Evolutionary conservation across 495 filamentous ascomycete species (phyloP).

Genomic region (Choiromyces venosus): DNA sequence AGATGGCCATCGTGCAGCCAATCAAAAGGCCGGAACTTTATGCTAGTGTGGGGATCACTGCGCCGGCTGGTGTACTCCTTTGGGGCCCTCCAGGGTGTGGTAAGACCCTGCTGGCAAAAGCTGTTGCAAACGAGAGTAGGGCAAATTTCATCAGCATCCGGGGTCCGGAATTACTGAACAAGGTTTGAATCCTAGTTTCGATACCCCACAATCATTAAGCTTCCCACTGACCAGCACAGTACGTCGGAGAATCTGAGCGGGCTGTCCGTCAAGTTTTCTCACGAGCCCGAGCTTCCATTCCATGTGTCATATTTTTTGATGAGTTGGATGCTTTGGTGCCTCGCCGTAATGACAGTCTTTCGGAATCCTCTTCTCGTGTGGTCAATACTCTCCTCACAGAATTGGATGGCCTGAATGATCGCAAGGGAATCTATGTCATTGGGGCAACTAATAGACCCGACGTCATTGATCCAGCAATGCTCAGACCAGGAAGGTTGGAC

Average conservation of each 20-base stretch:
- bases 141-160: constrained; percentile 99
- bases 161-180: constrained; percentile 55
- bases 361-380: constrained; percentile 77
- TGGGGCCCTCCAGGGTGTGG: constrained; percentile 97
- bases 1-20: constrained; percentile 84
- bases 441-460: constrained; percentile 93
- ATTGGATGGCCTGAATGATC: constrained; percentile 75
- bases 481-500: constrained; percentile 83
- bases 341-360: constrained; percentile 69
- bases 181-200: constrained; percentile 4
- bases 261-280: constrained; percentile 89
- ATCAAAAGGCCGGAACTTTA: constrained; percentile 82
- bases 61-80: constrained; percentile 84
- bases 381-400: constrained; percentile 97
- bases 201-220: background rate
- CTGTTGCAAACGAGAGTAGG: constrained; percentile 87
- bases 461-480: constrained; percentile 93
- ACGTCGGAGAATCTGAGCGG: constrained; percentile 89
- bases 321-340: constrained; percentile 92
- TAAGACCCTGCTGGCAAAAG: constrained; percentile 93
- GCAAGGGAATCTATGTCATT: constrained; percentile 87
- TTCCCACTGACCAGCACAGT: constrained; percentile 64
- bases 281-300: constrained; percentile 75
- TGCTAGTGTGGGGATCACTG: constrained; percentile 72
- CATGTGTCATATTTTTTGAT: constrained; percentile 97